Evolutionary conservation across 2,329 filamentous ascomycete species (phyloP), one percentile per base, ranked within the genome.

Genomic region (Tolypocladium sp.): DNA sequence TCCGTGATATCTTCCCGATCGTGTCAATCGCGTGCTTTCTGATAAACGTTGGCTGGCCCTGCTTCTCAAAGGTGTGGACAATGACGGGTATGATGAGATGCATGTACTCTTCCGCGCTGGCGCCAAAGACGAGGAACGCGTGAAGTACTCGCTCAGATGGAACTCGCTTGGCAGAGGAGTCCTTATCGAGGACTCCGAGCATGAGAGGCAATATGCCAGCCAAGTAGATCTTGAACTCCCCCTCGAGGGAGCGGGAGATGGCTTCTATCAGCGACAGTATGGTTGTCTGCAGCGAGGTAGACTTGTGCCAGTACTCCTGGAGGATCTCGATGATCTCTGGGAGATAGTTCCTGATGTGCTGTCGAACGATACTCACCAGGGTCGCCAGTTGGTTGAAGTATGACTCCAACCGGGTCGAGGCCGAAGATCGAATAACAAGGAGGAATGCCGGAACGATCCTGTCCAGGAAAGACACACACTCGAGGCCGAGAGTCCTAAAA

Each of bases 31-130:
- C 93, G 30, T 87, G 86, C 72, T 92, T 95, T 57, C 91, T 84
- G 55, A 97, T 85, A 60, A 88, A 88, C 1, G 84, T 78, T 9
- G 92, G 91, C 63, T 95, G 90, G 13, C 89, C 87, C 38, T 89
- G 84, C 69, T 91, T 95, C 71, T 99, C 93, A 68, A 99, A 97
- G 55, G 96, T 89, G 52, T 89, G 87, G 10, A 99, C 92, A 68
- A 99, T 92, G 41, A 96, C 91, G 0, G 94, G 94, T 57, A 99
- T 91, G 65, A 99, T 97, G 57, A 99, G 81, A 71, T 99, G 94
- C 94, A 99, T 99, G 72, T 99, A 99, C 71, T 99, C 94, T 71
- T 99, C 94, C 13, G 90, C 90, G 68, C 92, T 97, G 0, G 92
- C 88, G 1, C 95, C 95, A 70, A 99, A 99, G 0, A 99, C 90